Percentiles rank a stretch among this genome's conserved stretches.
These are phyloP conservation scores for Globisporangium paroecandrum DNA, from an alignment of 352 stramenopile genomes.

Conservation along the genomic window DNA sequence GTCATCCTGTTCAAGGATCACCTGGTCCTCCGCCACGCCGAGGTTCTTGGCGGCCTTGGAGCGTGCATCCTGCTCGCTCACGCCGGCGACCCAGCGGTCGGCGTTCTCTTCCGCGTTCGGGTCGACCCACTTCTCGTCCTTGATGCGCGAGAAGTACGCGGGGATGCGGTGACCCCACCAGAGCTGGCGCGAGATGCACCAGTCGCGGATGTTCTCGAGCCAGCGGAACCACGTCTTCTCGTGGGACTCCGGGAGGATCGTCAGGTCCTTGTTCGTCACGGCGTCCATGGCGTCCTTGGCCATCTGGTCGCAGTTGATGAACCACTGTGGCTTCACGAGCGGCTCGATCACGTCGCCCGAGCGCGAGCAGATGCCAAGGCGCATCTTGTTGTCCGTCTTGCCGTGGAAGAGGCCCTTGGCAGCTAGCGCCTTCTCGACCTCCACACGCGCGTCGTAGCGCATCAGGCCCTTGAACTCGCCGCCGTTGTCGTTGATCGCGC, in stretches of 20 bases:
- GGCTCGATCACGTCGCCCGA: constrained; percentile 99
- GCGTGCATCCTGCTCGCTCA: constrained; percentile 85
- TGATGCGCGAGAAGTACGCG: constrained; percentile 95
- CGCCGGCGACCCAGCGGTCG: constrained; percentile 71
- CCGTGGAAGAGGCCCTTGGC: constrained; percentile 94
- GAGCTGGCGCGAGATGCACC: constrained; percentile 98
- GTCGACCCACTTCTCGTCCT: constrained; percentile 71
- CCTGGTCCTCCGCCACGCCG: constrained; percentile 45
- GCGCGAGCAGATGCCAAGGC: constrained; percentile 96
- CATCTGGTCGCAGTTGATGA: constrained; percentile 53
- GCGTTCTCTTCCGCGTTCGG: constrained; percentile 60
- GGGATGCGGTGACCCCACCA: constrained; percentile 99
- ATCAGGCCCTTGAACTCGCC: constrained; percentile 84
- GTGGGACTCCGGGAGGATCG: constrained; percentile 75
- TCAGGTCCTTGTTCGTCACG: constrained; percentile 80
- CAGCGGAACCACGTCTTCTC: constrained; percentile 98
- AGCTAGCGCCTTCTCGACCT: constrained; percentile 90
- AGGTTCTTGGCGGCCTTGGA: constrained; percentile 81
- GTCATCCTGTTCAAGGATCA: constrained; percentile 95
- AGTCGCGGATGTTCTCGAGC: constrained; percentile 99
- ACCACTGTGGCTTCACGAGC: constrained; percentile 99
- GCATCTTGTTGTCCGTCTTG: constrained; percentile 99
- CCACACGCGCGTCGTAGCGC: constrained; percentile 87
- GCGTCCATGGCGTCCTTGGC: constrained; percentile 79
- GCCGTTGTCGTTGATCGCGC: constrained; percentile 95